Base-by-base conservation (phyloP, 768 basidiomycete genomes). In the Pseudohyphozyma bogoriensis region DNA sequence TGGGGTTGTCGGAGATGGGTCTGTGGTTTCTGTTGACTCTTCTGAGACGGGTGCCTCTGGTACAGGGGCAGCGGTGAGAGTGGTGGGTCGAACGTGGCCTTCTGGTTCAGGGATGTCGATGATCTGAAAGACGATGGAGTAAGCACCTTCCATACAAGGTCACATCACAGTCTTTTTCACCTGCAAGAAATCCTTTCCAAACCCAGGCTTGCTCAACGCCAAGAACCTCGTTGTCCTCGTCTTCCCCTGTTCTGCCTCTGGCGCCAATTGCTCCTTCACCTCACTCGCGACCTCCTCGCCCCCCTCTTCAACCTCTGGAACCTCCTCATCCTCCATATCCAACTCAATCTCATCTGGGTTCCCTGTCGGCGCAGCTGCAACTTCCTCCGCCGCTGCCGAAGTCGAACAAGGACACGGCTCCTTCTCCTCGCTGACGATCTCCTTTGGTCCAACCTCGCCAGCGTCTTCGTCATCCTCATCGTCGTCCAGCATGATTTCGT, bases 121-220 rank as follows among this genome's bases (percentile, higher is more conserved):
- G 12, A 90, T 80, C 89, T 90, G 65, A 8, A n/a, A 54, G n/a
- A n/a, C n/a, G n/a, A n/a, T 40, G 6, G 18, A 28, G 32, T 26
- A 5, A 31, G 15, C 24, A 16, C 24, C 3, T 11, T 9, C 31
- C 12, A 52, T 29, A 31, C 11, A 15, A 29, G 31, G 44, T n/a
- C 24, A 18, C 8, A 58, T 72, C 42, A n/a, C n/a, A n/a, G n/a
- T n/a, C n/a, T n/a, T n/a, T n/a, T n/a, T n/a, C 62, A 87, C 89
- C 79, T 93, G 89, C 22, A 95, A 77, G 72, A 87, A 93, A 49
- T 84, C 79, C 55, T 86, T 81, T 10, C 76, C 78, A 0, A 77
- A 76, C 5, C 89, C 78, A 63, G 90, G 93, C 73, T 96, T 96
- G 74, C 92, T 89, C 5, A 97, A 76, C 7, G 91, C 91, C 20